Percentiles rank a stretch among this genome's conserved stretches.
These are phyloP conservation scores for Komagataella kurtzmanii DNA, from an alignment of 805 yeast species.

Conservation along the genomic window DNA sequence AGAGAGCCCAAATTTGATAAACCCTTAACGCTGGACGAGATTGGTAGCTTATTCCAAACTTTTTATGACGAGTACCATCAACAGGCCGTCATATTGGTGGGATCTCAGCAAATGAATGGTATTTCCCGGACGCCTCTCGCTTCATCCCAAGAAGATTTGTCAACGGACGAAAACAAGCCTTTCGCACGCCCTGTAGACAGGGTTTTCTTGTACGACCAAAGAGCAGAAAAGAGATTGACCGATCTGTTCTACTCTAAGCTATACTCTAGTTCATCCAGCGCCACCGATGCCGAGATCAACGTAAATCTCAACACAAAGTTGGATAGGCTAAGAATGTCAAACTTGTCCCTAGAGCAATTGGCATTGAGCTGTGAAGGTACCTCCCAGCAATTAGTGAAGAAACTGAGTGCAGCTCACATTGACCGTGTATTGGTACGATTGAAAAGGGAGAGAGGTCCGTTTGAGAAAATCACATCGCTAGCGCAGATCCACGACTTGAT, in stretches of 20 bases:
- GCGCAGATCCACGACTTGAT: conserved; percentile 16
- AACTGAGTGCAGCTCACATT: conserved; percentile 10
- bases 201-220: conserved; percentile 12
- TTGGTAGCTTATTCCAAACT: conserved; percentile 19
- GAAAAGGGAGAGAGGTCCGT: conserved; percentile 19
- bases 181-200: conserved; percentile 5
- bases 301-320: conserved; percentile 14
- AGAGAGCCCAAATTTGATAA: conserved; percentile 21
- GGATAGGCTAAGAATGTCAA: conserved; percentile 11
- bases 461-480: conserved; percentile 17
- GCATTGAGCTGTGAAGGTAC: conserved; percentile 16
- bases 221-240: conserved; percentile 18
- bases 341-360: conserved; percentile 11
- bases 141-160: not conserved
- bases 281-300: conserved; percentile 16
- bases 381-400: conserved; percentile 9
- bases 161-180: not conserved
- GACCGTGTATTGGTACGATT: conserved; percentile 17
- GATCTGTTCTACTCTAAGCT: conserved; percentile 19
- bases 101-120: conserved; percentile 4
- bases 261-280: conserved; percentile 15
- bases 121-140: not conserved
- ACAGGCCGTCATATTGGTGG: conserved; percentile 8
- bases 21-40: conserved; percentile 20
- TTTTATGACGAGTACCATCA: conserved; percentile 16